Base-by-base conservation (phyloP, 768 basidiomycete species). In the Saitozyma podzolica region DNA sequence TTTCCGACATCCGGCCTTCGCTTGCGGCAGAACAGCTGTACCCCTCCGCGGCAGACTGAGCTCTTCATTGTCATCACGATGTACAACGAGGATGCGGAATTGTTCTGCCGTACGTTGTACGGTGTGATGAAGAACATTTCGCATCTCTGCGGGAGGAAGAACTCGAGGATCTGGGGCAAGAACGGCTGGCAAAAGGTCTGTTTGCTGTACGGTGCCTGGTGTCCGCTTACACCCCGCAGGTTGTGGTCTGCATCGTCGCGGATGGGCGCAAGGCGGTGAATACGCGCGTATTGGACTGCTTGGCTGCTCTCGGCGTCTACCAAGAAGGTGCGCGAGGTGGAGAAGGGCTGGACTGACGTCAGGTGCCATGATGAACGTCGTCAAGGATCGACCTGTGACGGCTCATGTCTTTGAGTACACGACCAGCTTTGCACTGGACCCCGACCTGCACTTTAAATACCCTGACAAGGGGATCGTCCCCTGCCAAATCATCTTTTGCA, bases 61-160 rank as follows among this genome's bases (percentile, higher is more conserved):
- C 76, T 97, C 59, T 90, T 95, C 81, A 88, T 97, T 78, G 90
- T 92, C 63, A 91, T 97, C 73, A 97, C 94, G n/a, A 92, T 96
- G 92, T 96, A 89, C 78, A 96, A 96, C 78, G 94, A 94, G 78
- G 88, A 82, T 59, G 92, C 94, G 74, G 86, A 88, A 73, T 83
- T 97, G 5, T 96, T 96, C 80, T 76, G 78, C 52, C 81, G 93
- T 40, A 91, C 94, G 0, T 91, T 97, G 88, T 91, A 96, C 73
- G 94, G 94, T 51, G 91, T 97, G 8, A 92, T 96, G 80, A 92
- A 90, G 84, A 97, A 97, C 70, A 84, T 97, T 48, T 87, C 87
- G 6, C 91, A 95, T 79, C 78, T 97, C 61, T 92, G 90, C 74
- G 90, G 88, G 66, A 84, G 94, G 20, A 90, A 91, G 59, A 83